These are phyloP conservation scores for Zygotorulaspora mrakii DNA, from an alignment of 1,139 yeast genomes.

Conservation along the genomic window DNA sequence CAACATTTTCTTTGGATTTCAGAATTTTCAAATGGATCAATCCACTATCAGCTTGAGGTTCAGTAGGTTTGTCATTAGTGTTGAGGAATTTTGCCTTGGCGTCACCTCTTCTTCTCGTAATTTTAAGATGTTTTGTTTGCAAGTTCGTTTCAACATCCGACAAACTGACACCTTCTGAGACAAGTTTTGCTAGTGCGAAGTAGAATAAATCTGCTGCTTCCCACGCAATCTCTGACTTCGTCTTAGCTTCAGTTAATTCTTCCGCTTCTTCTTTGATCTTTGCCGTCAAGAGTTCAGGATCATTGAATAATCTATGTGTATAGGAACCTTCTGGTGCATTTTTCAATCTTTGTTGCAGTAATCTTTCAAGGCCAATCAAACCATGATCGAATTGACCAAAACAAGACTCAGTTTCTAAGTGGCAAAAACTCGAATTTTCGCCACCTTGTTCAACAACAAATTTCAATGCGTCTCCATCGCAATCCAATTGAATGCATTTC, in stretches of 20 bases:
- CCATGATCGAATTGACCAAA: slow-evolving; percentile 64
- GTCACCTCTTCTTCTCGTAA: slow-evolving; percentile 92
- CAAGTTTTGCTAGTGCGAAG: slow-evolving; percentile 84
- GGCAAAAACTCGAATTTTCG: slow-evolving; percentile 58
- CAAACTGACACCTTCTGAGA: slow-evolving; percentile 73
- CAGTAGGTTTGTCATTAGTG: slow-evolving; percentile 26
- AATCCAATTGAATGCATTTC: slow-evolving; percentile 65
- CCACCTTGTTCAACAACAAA: slow-evolving; percentile 85
- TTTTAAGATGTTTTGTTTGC: slow-evolving; percentile 77
- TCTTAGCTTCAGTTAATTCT: slow-evolving; percentile 80
- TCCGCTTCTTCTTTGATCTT: slow-evolving; percentile 96
- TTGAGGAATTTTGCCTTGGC: slow-evolving; percentile 75
- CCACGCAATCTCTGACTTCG: slow-evolving; percentile 80
- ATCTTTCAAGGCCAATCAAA: slow-evolving; percentile 55
- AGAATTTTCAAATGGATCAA: slow-evolving; percentile 62
- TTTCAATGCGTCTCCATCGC: slow-evolving; percentile 88
- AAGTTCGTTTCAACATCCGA: slow-evolving; percentile 80
- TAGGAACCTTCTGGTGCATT: slow-evolving; percentile 89
- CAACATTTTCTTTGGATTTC: slow-evolving; percentile 45
- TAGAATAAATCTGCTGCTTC: slow-evolving; percentile 95
- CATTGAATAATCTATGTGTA: slow-evolving; percentile 81
- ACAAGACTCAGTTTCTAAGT: slow-evolving; percentile 72
- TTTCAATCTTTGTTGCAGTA: slow-evolving; percentile 47
- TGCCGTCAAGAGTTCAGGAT: slow-evolving; percentile 69
- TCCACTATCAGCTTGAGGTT: slow-evolving; percentile 31